Evolutionary conservation across 2,329 filamentous ascomycete species (phyloP).

Genomic region (Talaromyces amestolkiae): DNA sequence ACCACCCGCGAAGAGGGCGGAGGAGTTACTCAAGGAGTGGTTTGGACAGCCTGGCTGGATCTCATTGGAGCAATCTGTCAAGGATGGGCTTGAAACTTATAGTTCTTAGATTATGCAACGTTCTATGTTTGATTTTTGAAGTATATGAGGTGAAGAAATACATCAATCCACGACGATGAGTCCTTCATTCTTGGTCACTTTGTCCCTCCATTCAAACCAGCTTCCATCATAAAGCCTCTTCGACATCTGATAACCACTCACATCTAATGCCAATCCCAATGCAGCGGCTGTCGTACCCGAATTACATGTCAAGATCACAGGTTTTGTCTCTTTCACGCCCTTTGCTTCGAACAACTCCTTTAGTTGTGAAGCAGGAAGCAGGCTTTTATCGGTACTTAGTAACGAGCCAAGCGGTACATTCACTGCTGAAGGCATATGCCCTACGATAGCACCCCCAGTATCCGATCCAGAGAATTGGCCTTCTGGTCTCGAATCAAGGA

Average conservation of each 20-base stretch:
- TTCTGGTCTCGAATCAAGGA: slow-evolving; percentile 25
- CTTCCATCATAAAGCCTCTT: slow-evolving; percentile 33
- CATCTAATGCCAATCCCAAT: slow-evolving; percentile 26
- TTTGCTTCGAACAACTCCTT: slow-evolving; percentile 20
- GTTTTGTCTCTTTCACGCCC: slow-evolving; percentile 21
- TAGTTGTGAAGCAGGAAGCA: slow-evolving; percentile 18
- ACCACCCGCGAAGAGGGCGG: neutral
- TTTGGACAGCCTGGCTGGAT: slow-evolving; percentile 2
- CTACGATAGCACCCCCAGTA: slow-evolving; percentile 21
- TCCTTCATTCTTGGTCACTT: slow-evolving; percentile 19
- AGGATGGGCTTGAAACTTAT: neutral
- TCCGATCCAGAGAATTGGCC: slow-evolving; percentile 25
- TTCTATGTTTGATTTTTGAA: neutral
- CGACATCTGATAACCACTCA: slow-evolving; percentile 23
- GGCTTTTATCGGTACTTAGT: slow-evolving; percentile 19
- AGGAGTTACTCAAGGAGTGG: slow-evolving; percentile 5
- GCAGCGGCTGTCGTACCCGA: slow-evolving; percentile 32
- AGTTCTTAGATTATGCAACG: neutral
- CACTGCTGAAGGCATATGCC: slow-evolving; percentile 29
- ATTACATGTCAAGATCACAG: slow-evolving; percentile 30
- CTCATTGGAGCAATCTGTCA: slow-evolving; percentile 2
- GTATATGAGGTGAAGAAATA: neutral
- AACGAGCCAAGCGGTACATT: slow-evolving; percentile 28
- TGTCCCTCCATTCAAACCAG: slow-evolving; percentile 31
- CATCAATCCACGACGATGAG: slow-evolving; percentile 3